Conservation (phyloP, 805 yeast genomes). For the Barnettozyma salicaria region DNA sequence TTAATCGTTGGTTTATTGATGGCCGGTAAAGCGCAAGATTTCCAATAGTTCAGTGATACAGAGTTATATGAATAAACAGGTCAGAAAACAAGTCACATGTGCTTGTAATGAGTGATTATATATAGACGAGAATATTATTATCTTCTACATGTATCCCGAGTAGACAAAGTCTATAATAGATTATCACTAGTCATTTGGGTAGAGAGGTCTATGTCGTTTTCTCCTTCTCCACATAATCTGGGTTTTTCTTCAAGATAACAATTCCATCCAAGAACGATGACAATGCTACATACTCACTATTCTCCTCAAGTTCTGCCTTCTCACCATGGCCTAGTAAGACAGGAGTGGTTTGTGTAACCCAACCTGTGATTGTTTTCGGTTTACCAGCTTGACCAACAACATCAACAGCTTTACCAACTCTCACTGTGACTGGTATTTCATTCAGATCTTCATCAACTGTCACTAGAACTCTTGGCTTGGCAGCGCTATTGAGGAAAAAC, state of each 20-base stretch:
- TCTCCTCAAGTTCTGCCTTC: slow-evolving; percentile 88
- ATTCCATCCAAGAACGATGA: slow-evolving; percentile 85
- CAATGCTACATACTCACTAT: slow-evolving; percentile 83
- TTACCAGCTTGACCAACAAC: slow-evolving; percentile 99
- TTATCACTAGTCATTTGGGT: not conserved
- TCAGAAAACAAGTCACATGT: no score
- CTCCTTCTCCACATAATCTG: slow-evolving; percentile 68
- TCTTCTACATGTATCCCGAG: no score
- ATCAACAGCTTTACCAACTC: slow-evolving; percentile 99
- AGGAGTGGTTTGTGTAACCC: slow-evolving; percentile 99
- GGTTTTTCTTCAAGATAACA: slow-evolving; percentile 87
- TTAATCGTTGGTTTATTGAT: slow-evolving; percentile 93
- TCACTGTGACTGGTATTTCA: slow-evolving; percentile 85
- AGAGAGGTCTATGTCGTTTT: slow-evolving; percentile 7
- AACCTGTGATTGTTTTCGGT: slow-evolving; percentile 97
- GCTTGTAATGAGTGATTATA: no score
- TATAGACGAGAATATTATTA: no score
- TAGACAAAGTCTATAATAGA: not conserved
- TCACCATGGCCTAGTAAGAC: slow-evolving; percentile 91
- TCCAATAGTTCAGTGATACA: no score
- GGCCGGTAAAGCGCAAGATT: slow-evolving; percentile 94
- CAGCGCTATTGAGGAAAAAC: slow-evolving; percentile 80
- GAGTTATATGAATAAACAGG: no score
- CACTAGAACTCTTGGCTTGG: slow-evolving; percentile 87
- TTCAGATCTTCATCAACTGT: slow-evolving; percentile 84